Conservation (phyloP, 1,284 basidiomycete genomes). For the Moniliella sp. region DNA sequence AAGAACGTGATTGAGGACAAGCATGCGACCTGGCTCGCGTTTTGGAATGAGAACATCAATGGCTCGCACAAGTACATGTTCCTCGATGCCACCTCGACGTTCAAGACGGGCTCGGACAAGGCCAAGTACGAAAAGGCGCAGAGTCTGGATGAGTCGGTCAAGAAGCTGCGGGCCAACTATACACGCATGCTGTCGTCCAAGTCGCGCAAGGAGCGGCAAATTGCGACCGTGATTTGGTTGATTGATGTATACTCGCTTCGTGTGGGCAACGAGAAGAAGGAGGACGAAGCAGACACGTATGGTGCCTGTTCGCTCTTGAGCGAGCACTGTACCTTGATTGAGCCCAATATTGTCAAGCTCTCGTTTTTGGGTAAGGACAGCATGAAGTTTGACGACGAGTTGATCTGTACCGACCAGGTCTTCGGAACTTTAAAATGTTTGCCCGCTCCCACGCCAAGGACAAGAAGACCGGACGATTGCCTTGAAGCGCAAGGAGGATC, state of each 20-base stretch:
- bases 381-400: slow-evolving; percentile 31
- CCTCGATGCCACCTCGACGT: slow-evolving; percentile 25
- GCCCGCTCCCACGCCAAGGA: slow-evolving; percentile 22
- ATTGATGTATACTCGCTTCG: slow-evolving; percentile 33
- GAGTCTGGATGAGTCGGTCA: slow-evolving; percentile 23
- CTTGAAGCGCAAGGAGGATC: slow-evolving; percentile 66
- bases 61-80: slow-evolving; percentile 31
- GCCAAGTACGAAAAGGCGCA: slow-evolving; percentile 33
- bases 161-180: slow-evolving; percentile 21
- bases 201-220: slow-evolving; percentile 21
- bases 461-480: slow-evolving; percentile 42
- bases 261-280: slow-evolving; percentile 34
- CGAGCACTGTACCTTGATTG: slow-evolving; percentile 25
- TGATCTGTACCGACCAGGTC: slow-evolving; percentile 17
- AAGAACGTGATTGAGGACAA: slow-evolving; percentile 26
- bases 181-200: slow-evolving; percentile 25
- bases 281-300: slow-evolving; percentile 32
- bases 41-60: slow-evolving; percentile 33
- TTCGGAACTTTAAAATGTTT: slow-evolving; percentile 32
- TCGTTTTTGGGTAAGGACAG: slow-evolving; percentile 32
- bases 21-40: slow-evolving; percentile 30
- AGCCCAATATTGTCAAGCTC: slow-evolving; percentile 20
- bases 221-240: slow-evolving; percentile 32
- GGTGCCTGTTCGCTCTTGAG: slow-evolving; percentile 30
- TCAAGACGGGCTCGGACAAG: slow-evolving; percentile 31